phyloP scores from a whole-genome alignment of 768 basidiomycete species.

The Agrocybe pediades region DNA sequence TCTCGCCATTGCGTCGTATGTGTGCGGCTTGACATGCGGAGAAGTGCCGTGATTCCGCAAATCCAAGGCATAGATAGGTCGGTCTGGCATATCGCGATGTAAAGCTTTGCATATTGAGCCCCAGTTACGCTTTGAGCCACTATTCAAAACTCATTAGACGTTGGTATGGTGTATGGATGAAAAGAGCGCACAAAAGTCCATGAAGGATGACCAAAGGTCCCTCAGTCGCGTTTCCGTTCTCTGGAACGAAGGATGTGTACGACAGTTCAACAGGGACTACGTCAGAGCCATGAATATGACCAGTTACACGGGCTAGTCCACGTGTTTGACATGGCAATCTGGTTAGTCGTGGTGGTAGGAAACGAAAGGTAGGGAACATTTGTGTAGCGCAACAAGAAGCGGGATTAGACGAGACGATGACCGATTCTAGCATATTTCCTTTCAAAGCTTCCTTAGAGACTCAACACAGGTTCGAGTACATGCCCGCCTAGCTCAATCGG shows the following conservation, averaged over 20 bases:
- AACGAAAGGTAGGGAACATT: too few relatives aligned
- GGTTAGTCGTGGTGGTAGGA: not conserved
- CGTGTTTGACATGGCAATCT: not conserved
- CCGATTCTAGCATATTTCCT: too few relatives aligned
- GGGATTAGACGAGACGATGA: too few relatives aligned
- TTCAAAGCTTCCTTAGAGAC: too few relatives aligned
- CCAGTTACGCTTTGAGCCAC: slow-evolving; percentile 92
- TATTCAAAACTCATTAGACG: too few relatives aligned
- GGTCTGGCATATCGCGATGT: slow-evolving; percentile 52
- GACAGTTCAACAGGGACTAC: slow-evolving; percentile 21
- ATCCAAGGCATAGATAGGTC: slow-evolving; percentile 80
- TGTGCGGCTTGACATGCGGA: slow-evolving; percentile 73
- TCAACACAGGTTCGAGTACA: not conserved
- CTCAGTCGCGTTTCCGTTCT: slow-evolving; percentile 30
- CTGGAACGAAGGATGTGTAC: slow-evolving; percentile 21
- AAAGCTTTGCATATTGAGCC: slow-evolving; percentile 77
- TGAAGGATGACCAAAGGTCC: slow-evolving; percentile 60
- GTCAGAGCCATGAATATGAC: not conserved
- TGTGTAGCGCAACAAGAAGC: too few relatives aligned
- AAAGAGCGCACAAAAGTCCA: slow-evolving; percentile 59
- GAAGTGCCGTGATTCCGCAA: slow-evolving; percentile 89
- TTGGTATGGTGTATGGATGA: too few relatives aligned
- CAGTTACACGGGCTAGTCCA: slow-evolving; percentile 9
- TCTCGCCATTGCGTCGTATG: slow-evolving; percentile 75
- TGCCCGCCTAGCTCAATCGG: slow-evolving; percentile 71